A percentile compares a stretch with the other conserved stretches of the same genome.
Conservation (phyloP, 2,329 filamentous ascomycete genomes). For the Colletotrichum acutatum region DNA sequence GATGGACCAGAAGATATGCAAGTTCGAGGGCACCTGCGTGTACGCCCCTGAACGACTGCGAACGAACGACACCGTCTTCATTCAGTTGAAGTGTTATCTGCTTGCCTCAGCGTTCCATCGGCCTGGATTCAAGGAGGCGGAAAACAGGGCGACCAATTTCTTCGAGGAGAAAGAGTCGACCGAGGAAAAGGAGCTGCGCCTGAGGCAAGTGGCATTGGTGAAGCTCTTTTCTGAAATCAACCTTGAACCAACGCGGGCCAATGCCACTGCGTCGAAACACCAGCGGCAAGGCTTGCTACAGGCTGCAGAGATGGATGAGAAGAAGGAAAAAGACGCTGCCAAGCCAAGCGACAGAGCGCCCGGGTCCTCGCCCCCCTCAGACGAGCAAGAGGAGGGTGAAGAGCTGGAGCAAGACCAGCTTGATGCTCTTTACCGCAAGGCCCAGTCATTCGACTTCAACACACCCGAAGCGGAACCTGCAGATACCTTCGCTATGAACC, state of each 20-base stretch:
- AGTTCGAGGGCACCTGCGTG: conserved; percentile 87
- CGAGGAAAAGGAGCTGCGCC: conserved; percentile 84
- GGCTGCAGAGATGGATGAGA: conserved; percentile 89
- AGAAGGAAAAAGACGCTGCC: conserved; percentile 69
- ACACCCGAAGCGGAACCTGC: conserved; percentile 89
- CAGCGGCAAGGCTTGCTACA: conserved; percentile 86
- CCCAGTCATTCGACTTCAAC: conserved; percentile 94
- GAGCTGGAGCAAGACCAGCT: conserved; percentile 96
- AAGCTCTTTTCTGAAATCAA: conserved; percentile 91
- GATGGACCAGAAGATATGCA: conserved; percentile 89
- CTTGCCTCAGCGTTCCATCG: conserved; percentile 79
- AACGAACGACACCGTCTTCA: conserved; percentile 93
- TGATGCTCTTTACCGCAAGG: conserved; percentile 93
- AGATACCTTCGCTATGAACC: conserved; percentile 81
- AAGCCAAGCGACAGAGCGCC: conserved; percentile 47
- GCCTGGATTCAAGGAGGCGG: conserved; percentile 68
- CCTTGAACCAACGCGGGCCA: conserved; percentile 79
- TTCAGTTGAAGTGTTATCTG: conserved; percentile 85
- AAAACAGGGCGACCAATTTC: conserved; percentile 77
- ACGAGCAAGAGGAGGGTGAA: conserved; percentile 86
- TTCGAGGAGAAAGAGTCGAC: conserved; percentile 88
- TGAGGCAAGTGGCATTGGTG: conserved; percentile 89
- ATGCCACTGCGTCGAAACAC: conserved; percentile 78
- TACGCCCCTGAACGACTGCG: conserved; percentile 86
- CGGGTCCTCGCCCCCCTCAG: conserved; percentile 65